Conservation (phyloP, 805 yeast genomes). For the Metschnikowia bowlesiae region DNA sequence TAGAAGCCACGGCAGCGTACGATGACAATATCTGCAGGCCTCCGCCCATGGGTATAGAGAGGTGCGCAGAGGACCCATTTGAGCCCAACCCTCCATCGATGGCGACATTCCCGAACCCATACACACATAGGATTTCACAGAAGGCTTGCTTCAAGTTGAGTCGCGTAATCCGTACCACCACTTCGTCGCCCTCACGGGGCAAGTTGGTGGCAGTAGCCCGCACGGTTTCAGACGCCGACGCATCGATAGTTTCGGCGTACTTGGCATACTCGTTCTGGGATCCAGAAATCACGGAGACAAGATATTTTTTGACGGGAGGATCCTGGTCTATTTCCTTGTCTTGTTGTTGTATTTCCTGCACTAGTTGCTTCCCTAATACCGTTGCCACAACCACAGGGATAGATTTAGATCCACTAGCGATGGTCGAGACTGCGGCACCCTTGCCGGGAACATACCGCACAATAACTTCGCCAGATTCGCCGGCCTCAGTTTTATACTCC, state of each 20-base stretch:
- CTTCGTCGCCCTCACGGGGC: conserved; percentile 83
- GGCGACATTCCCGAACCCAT: conserved; percentile 52
- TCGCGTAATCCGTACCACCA: conserved; percentile 68
- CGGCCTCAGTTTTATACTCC: conserved; percentile 31
- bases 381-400: conserved; percentile 54
- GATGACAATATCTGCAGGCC: conserved; percentile 45
- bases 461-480: conserved; percentile 23
- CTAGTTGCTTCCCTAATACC: conserved; percentile 53
- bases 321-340: conserved; percentile 7
- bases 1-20: conserved; percentile 34
- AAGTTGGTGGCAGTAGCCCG: conserved; percentile 42
- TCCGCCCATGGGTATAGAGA: conserved; percentile 43
- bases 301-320: conserved; percentile 17
- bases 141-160: conserved; percentile 66
- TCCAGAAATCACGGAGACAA: conserved; percentile 30
- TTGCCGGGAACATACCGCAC: conserved; percentile 55
- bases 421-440: conserved; percentile 54
- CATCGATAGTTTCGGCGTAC: conserved; percentile 20
- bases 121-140: conserved; percentile 69
- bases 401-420: conserved; percentile 34
- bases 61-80: conserved; percentile 40
- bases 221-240: conserved; percentile 15
- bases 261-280: conserved; percentile 23
- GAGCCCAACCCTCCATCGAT: conserved; percentile 66
- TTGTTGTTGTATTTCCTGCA: conserved; percentile 19